Percentiles rank a stretch among this genome's conserved stretches.
phyloP scores from a whole-genome alignment of 495 filamentous ascomycete species.

The Wilcoxina mikolae region DNA sequence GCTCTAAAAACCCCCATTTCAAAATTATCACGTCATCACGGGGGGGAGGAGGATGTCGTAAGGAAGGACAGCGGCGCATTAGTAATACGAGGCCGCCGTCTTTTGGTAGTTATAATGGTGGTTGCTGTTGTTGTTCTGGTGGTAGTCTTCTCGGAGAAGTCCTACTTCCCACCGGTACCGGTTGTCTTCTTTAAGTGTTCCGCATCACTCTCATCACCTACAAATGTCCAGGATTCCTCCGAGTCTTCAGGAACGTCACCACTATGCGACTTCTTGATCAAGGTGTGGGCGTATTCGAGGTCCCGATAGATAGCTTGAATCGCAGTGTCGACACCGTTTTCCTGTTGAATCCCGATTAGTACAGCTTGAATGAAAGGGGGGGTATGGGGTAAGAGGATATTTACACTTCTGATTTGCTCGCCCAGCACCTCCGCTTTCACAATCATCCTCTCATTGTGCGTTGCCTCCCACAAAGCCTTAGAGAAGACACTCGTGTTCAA shows the following conservation, averaged over 20 bases:
- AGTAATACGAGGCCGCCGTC: too few species aligned
- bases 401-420: constrained; percentile 71
- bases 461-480: constrained; percentile 80
- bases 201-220: constrained; percentile 42
- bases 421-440: constrained; percentile 67
- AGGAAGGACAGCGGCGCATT: too few species aligned
- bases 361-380: neutral
- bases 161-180: neutral
- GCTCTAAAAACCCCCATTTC: too few species aligned
- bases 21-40: too few species aligned
- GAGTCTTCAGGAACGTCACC: constrained; percentile 41
- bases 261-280: constrained; percentile 51
- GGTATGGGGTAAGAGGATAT: constrained; percentile 17
- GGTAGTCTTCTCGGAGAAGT: neutral
- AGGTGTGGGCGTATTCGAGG: constrained; percentile 81
- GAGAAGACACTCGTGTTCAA: constrained; percentile 71
- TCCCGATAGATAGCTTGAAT: constrained; percentile 91
- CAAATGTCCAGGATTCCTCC: constrained; percentile 60
- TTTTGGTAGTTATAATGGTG: too few species aligned
- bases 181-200: neutral
- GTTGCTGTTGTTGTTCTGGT: neutral
- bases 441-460: constrained; percentile 78
- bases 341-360: constrained; percentile 36
- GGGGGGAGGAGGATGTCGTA: too few species aligned
- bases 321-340: constrained; percentile 75